These are phyloP conservation scores for Dryas octopetala DNA, from an alignment of 306 rosid genomes.

Conservation along the genomic window DNA sequence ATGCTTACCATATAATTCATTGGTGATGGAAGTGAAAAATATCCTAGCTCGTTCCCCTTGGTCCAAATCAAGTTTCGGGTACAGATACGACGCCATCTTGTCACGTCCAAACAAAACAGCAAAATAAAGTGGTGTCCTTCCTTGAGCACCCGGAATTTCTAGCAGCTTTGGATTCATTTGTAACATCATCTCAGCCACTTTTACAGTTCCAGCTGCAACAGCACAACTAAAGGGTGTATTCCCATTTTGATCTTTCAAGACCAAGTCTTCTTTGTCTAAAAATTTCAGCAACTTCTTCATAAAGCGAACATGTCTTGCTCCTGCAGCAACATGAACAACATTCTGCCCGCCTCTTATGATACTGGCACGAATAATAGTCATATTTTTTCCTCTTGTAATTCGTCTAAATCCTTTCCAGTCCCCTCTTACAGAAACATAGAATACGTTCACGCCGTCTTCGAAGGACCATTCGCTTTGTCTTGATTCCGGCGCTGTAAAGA, in stretches of 20 bases:
- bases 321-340: slow-evolving; percentile 11
- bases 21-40: not conserved
- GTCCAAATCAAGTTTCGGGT: not conserved
- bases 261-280: not conserved
- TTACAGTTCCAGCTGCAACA: slow-evolving; percentile 7
- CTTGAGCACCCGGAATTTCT: not conserved
- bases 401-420: too few relatives aligned
- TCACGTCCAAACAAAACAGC: not conserved
- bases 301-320: not conserved
- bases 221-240: slow-evolving; percentile 8
- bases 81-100: not conserved
- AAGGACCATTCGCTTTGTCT: too few relatives aligned
- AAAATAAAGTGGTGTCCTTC: not conserved
- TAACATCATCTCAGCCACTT: slow-evolving; percentile 16
- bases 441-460: too few relatives aligned
- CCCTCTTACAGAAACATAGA: too few relatives aligned
- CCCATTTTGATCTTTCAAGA: not conserved
- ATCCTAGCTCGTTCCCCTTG: not conserved
- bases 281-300: slow-evolving; percentile 13
- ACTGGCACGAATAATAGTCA: not conserved
- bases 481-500: too few relatives aligned
- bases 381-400: too few relatives aligned
- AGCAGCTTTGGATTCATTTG: not conserved
- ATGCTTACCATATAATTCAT: not conserved
- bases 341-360: not conserved